A percentile compares a stretch with the other conserved stretches of the same genome.
These are phyloP conservation scores for Hypoxylon rubiginosum DNA, from an alignment of 2,329 filamentous ascomycete genomes.

Conservation along the genomic window DNA sequence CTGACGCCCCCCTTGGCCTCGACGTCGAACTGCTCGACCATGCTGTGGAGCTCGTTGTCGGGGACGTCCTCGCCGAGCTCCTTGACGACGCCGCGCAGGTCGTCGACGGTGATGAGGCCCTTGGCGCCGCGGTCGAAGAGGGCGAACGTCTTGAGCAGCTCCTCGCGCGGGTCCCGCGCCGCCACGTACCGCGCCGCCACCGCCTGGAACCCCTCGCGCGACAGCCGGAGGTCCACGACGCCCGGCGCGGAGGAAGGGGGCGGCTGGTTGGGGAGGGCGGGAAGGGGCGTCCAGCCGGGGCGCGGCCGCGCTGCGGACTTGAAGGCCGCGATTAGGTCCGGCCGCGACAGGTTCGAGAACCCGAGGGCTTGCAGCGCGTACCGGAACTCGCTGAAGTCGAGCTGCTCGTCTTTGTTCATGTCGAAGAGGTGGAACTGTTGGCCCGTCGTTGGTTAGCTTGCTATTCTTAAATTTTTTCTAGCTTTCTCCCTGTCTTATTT, in stretches of 20 bases:
- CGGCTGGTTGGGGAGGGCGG: conserved; percentile 59
- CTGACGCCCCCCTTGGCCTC: conserved; percentile 88
- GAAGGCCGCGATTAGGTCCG: conserved; percentile 84
- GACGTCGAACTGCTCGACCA: conserved; percentile 98
- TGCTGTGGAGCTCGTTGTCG: conserved; percentile 91
- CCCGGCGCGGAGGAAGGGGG: conserved; percentile 66
- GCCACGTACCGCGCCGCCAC: conserved; percentile 85
- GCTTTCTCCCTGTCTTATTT: neutral
- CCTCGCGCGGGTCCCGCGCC: conserved; percentile 87
- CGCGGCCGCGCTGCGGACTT: conserved; percentile 83
- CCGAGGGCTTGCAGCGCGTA: conserved; percentile 96
- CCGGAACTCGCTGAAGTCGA: conserved; percentile 98
- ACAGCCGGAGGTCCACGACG: conserved; percentile 78
- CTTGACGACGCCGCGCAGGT: conserved; percentile 86
- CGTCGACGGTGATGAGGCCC: conserved; percentile 89
- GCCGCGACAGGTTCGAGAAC: conserved; percentile 85
- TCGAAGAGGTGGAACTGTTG: conserved; percentile 92
- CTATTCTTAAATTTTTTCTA: no score
- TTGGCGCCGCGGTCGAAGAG: conserved; percentile 95
- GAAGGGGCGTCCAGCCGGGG: conserved; percentile 65
- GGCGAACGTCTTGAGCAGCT: conserved; percentile 90
- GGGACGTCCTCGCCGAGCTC: conserved; percentile 94
- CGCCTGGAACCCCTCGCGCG: conserved; percentile 78
- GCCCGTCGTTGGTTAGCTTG: conserved; percentile 24
- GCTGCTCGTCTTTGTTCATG: conserved; percentile 91